Evolutionary conservation across 2,329 filamentous ascomycete species (phyloP), one percentile per base, ranked within the genome.

Genomic region (Myriosclerotinia duriaeana): DNA sequence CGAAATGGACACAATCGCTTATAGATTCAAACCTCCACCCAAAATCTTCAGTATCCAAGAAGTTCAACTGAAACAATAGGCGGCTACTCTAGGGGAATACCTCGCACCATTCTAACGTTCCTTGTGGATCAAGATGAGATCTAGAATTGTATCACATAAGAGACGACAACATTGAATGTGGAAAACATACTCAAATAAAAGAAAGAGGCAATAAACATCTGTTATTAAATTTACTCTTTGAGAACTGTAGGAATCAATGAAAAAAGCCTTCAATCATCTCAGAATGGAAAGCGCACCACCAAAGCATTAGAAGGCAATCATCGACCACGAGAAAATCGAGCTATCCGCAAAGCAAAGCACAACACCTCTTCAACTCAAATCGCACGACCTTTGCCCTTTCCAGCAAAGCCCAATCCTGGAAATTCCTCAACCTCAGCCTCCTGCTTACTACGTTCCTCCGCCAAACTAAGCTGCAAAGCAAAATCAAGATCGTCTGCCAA

Each of bases 401-500:
- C 48, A n/a, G 46, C 48, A 46, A 30, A 36, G 2, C 20, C 36
- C 26, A 62, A 26, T 12, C 64, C 56, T 15, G 55, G 46, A 26
- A 53, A 61, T 14, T 46, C 26, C 26, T 26, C 26, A 26, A 26
- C 56, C 6, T 62, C 56, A 3, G 53, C 53, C 22, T 65, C 63
- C 48, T 65, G 44, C 14, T 71, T 65, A 60, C 76, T 78, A 70
- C 80, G 76, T 65, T 84, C 81, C 69, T 88, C 85, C 53, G 84
- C 81, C 70, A 88, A 78, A 71, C 87, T 89, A 30, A 89, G 77
- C 68, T 82, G 81, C 59, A 89, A 75, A 2, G 87, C 87, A 46
- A 87, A 78, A 64, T 87, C 84, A 56, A 89, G 70, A 70, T 89
- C 87, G 61, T 85, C 84, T 64, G 76, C 74, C 17, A 77, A 74